Conservation (phyloP, 495 filamentous ascomycete species). For the Cairneyella variabilis region DNA sequence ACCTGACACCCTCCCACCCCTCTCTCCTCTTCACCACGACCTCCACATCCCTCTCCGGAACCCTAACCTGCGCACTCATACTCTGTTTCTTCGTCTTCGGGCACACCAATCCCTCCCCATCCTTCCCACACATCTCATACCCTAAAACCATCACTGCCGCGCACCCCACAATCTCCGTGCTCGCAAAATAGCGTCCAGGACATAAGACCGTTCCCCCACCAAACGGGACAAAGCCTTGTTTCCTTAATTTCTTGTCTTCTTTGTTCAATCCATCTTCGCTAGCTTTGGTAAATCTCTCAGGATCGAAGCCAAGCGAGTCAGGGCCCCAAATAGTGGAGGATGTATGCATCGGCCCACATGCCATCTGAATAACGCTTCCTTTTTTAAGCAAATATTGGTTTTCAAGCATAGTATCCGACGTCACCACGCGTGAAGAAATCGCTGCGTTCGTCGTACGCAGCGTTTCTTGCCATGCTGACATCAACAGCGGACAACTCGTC, state of each 20-base stretch:
- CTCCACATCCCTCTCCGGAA: too few relatives aligned
- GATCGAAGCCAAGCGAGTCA: slow-evolving; percentile 36
- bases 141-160: slow-evolving; percentile 40
- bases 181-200: slow-evolving; percentile 53
- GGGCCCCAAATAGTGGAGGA: slow-evolving; percentile 40
- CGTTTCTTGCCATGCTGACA: slow-evolving; percentile 25
- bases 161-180: slow-evolving; percentile 44
- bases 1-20: too few relatives aligned
- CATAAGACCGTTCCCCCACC: slow-evolving; percentile 55
- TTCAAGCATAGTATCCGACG: slow-evolving; percentile 36
- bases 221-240: slow-evolving; percentile 42
- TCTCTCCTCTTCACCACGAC: too few relatives aligned
- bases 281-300: slow-evolving; percentile 39
- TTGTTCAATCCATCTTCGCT: slow-evolving; percentile 27
- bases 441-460: slow-evolving; percentile 24
- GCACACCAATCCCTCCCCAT: too few relatives aligned
- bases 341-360: slow-evolving; percentile 41
- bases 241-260: slow-evolving; percentile 19
- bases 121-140: slow-evolving; percentile 48
- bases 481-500: slow-evolving; percentile 24
- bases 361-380: slow-evolving; percentile 39
- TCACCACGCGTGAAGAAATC: slow-evolving; percentile 40
- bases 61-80: too few relatives aligned
- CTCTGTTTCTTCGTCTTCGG: too few relatives aligned
- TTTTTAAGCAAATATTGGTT: slow-evolving; percentile 36